Evolutionary conservation across 2,329 filamentous ascomycete species (phyloP), one percentile per base, ranked within the genome.

Genomic region (Fusarium globosum): DNA sequence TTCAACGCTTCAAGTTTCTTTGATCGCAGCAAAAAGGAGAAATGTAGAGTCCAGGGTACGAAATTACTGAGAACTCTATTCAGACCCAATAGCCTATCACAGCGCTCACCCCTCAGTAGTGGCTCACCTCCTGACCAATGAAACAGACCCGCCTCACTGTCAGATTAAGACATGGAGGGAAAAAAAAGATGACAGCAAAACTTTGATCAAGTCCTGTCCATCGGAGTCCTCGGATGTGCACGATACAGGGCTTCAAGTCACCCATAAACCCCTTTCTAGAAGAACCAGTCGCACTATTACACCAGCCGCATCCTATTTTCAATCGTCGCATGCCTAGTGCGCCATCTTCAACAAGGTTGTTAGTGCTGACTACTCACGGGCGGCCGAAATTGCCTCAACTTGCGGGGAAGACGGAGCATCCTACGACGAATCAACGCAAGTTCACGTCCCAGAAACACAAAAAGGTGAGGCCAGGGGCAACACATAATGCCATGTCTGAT

Each of bases 331-430:
- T 42, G n/a, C 18, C 35, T 21, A 36, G 58, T 36, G 49, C 49
- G n/a, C 55, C 55, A 36, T 58, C 56, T 30, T 49, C 36, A 52
- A 26, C 56, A 58, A 49, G 61, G 51, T 48, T 38, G 35, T 41
- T 63, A 60, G 61, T 30, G 61, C 61, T 53, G 57, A 62, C 62
- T 30, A 33, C 41, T 18, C 43, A 30, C 39, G 33, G 43, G 35
- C 57, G 35, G 41, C 62, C 58, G 48, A 65, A 65, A 65, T 65
- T 63, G 33, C 58, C 62, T 65, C 62, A 65, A 41, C 57, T 51
- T 65, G 62, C 62, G 62, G 62, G 62, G 62, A 65, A 53, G 41
- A 61, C 39, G 58, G 62, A 65, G 26, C n/a, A 13, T 26, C 35
- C 28, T 46, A 63, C 57, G 39, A 65, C 62, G 62, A 65, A 65